A percentile compares a stretch with the other conserved stretches of the same genome.
Evolutionary conservation across 768 basidiomycete genomes (phyloP).

Genomic region (Suillus subluteus): DNA sequence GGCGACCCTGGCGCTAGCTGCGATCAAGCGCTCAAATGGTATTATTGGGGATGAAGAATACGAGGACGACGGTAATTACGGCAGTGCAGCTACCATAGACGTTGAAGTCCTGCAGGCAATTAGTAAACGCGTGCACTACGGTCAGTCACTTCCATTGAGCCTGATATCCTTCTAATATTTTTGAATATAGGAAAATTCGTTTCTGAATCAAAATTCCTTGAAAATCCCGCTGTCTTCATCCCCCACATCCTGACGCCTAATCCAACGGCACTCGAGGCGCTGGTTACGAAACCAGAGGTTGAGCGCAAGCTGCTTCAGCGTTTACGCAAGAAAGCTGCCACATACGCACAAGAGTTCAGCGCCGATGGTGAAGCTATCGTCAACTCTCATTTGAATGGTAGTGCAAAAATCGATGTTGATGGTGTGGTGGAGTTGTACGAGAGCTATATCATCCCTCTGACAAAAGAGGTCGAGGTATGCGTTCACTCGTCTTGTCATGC

Average conservation of each 20-base stretch:
- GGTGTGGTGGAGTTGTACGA: slow-evolving; percentile 93
- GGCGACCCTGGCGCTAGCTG: slow-evolving; percentile 68
- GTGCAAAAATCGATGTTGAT: slow-evolving; percentile 86
- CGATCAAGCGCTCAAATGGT: slow-evolving; percentile 66
- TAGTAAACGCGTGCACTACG: slow-evolving; percentile 97
- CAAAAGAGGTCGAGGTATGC: slow-evolving; percentile 95
- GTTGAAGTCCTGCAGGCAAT: slow-evolving; percentile 98
- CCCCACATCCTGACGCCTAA: slow-evolving; percentile 88
- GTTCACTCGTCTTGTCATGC: slow-evolving; percentile 15
- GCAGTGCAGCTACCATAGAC: slow-evolving; percentile 92
- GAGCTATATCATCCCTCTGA: slow-evolving; percentile 94
- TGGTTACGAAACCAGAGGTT: slow-evolving; percentile 98
- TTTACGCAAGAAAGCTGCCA: slow-evolving; percentile 81
- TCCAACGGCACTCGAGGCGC: slow-evolving; percentile 71
- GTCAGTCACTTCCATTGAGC: slow-evolving; percentile 45
- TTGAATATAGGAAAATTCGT: slow-evolving; percentile 88
- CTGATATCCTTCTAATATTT: slow-evolving; percentile 11
- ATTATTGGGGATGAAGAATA: slow-evolving; percentile 69
- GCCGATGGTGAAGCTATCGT: slow-evolving; percentile 59
- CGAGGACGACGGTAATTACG: slow-evolving; percentile 98
- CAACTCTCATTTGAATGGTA: slow-evolving; percentile 34
- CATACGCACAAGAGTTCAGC: slow-evolving; percentile 83
- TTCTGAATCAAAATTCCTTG: slow-evolving; percentile 94
- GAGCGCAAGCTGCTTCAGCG: slow-evolving; percentile 83
- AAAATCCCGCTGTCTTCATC: slow-evolving; percentile 84